Percentiles rank a stretch among this genome's conserved stretches.
These are phyloP conservation scores for Fraxinus nigra DNA, from an alignment of 305 asterid species.

Conservation along the genomic window DNA sequence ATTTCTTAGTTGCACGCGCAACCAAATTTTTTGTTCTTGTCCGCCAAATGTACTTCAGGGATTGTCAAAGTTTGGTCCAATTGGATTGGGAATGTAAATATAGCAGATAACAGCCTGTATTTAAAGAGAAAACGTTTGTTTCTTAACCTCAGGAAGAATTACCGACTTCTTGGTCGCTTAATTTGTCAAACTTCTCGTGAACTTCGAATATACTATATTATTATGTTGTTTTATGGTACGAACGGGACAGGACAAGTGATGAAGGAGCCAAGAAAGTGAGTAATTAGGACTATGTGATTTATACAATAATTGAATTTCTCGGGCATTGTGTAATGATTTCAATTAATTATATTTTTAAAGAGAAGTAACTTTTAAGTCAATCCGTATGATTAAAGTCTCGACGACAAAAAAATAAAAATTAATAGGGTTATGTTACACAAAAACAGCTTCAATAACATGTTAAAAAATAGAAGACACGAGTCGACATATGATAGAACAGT, in stretches of 20 bases:
- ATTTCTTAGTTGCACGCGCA: conserved; percentile 26
- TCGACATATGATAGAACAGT: no score
- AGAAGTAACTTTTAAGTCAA: not conserved
- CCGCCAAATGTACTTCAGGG: not conserved
- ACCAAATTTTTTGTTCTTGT: conserved; percentile 4
- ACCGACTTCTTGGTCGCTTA: no score
- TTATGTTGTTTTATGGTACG: not conserved
- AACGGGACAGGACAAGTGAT: not conserved
- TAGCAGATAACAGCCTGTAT: not conserved
- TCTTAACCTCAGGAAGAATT: no score
- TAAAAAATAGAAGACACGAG: no score
- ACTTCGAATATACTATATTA: not conserved
- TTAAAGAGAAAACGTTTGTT: no score
- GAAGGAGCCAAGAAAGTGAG: not conserved
- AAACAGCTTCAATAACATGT: no score
- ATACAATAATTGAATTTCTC: not conserved
- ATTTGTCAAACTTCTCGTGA: conserved; percentile 19
- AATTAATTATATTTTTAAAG: not conserved
- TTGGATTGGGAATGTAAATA: not conserved
- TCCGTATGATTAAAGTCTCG: not conserved
- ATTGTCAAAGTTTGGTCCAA: not conserved
- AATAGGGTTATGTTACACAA: no score
- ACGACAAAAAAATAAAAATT: not conserved
- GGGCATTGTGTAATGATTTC: not conserved
- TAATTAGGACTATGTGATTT: no score